A percentile compares a stretch with the other conserved stretches of the same genome.
Evolutionary conservation across 2,329 filamentous ascomycete species (phyloP).

Genomic region (Xylariales sp.): DNA sequence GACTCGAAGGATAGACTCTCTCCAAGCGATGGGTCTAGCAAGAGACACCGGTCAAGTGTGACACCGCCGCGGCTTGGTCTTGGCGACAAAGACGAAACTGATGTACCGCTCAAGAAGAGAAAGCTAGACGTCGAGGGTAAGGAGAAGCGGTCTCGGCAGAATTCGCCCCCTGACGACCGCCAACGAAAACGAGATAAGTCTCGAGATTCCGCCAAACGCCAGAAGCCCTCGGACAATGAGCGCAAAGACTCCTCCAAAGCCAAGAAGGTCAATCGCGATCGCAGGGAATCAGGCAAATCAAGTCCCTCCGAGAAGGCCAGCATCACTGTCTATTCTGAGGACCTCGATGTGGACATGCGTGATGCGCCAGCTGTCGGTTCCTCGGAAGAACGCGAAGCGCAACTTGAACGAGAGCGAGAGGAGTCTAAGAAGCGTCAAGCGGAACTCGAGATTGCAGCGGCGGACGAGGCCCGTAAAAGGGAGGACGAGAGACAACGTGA

Average conservation of each 20-base stretch:
- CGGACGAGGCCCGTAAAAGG: slow-evolving; percentile 23
- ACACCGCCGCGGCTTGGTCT: slow-evolving; percentile 52
- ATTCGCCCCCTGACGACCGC: slow-evolving; percentile 41
- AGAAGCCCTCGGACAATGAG: slow-evolving; percentile 30
- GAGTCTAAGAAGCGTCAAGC: slow-evolving; percentile 30
- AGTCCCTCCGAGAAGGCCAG: slow-evolving; percentile 39
- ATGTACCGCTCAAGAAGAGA: slow-evolving; percentile 50
- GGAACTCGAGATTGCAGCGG: slow-evolving; percentile 26
- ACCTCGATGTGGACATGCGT: slow-evolving; percentile 51
- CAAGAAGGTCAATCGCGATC: slow-evolving; percentile 35
- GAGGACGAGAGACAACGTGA: slow-evolving; percentile 25
- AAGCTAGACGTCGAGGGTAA: slow-evolving; percentile 51
- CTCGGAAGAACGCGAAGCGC: slow-evolving; percentile 20
- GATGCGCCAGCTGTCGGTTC: slow-evolving; percentile 32
- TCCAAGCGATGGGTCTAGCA: slow-evolving; percentile 47
- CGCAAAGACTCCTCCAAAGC: slow-evolving; percentile 31
- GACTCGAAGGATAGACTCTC: slow-evolving; percentile 53
- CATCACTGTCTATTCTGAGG: slow-evolving; percentile 55
- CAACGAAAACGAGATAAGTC: slow-evolving; percentile 36
- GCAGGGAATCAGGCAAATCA: slow-evolving; percentile 37
- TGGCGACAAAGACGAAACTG: slow-evolving; percentile 47
- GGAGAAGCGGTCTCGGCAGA: slow-evolving; percentile 42
- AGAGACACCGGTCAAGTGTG: slow-evolving; percentile 54
- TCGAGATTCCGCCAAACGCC: slow-evolving; percentile 35
- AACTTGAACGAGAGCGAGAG: slow-evolving; percentile 31